Evolutionary conservation across 768 basidiomycete genomes (phyloP).

Genomic region (Lactarius tabidus): DNA sequence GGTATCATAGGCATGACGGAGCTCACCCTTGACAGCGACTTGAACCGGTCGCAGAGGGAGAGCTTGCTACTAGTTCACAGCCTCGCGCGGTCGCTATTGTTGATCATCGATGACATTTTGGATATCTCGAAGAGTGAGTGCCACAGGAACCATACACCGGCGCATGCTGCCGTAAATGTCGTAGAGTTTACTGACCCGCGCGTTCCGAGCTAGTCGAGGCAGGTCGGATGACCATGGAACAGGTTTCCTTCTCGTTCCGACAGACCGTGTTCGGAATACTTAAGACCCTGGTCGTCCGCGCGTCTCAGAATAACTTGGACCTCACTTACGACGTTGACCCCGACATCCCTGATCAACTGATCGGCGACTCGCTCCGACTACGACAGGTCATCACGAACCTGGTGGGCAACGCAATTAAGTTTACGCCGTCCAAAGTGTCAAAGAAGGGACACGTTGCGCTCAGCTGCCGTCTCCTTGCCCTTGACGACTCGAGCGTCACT

Average conservation of each 20-base stretch:
- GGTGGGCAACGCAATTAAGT: slow-evolving; percentile 96
- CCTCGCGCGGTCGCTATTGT: slow-evolving; percentile 83
- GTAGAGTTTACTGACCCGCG: neutral
- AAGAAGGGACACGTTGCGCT: slow-evolving; percentile 88
- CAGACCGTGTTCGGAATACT: slow-evolving; percentile 96
- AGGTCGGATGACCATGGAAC: slow-evolving; percentile 99
- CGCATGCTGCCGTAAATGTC: neutral
- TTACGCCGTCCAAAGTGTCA: slow-evolving; percentile 77
- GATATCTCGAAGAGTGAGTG: slow-evolving; percentile 98
- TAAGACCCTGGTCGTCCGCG: slow-evolving; percentile 96
- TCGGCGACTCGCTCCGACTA: slow-evolving; percentile 92
- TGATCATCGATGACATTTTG: slow-evolving; percentile 99
- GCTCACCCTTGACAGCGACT: slow-evolving; percentile 91
- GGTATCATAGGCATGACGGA: slow-evolving; percentile 99
- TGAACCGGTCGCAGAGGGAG: slow-evolving; percentile 92
- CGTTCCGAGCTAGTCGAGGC: slow-evolving; percentile 71
- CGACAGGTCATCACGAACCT: slow-evolving; percentile 95
- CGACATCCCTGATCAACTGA: slow-evolving; percentile 93
- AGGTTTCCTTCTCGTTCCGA: slow-evolving; percentile 96
- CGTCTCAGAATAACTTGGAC: slow-evolving; percentile 94
- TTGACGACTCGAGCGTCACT: slow-evolving; percentile 81
- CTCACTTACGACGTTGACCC: slow-evolving; percentile 95
- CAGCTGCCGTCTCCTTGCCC: slow-evolving; percentile 71
- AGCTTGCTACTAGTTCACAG: slow-evolving; percentile 94
- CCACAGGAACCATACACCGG: slow-evolving; percentile 2